Evolutionary conservation across 768 basidiomycete species (phyloP).

Genomic region (Podaxis sp.): DNA sequence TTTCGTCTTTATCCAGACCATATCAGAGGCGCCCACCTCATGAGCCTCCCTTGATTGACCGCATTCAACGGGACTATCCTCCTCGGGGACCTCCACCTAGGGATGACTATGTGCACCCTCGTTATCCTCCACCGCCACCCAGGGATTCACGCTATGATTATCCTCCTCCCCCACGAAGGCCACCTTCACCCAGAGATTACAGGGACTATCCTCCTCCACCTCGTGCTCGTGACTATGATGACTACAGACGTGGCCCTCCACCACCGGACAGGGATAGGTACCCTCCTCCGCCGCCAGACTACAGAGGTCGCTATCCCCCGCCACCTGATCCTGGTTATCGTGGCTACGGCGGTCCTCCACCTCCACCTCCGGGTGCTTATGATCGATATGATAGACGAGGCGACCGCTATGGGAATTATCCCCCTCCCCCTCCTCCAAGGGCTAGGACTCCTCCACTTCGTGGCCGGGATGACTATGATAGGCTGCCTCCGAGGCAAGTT

Average conservation of each 20-base stretch:
- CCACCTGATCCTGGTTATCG: slow-evolving; percentile 53
- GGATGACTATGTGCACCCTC: slow-evolving; percentile 53
- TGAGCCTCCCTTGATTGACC: slow-evolving; percentile 57
- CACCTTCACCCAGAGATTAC: slow-evolving; percentile 65
- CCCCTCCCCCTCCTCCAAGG: slow-evolving; percentile 47
- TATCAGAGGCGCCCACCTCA: slow-evolving; percentile 42
- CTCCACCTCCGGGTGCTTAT: slow-evolving; percentile 50
- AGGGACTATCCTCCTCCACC: slow-evolving; percentile 60
- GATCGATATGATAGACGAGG: slow-evolving; percentile 64
- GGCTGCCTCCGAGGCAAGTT: slow-evolving; percentile 55
- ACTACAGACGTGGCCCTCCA: slow-evolving; percentile 55
- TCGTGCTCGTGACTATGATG: slow-evolving; percentile 65
- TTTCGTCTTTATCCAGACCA: slow-evolving; percentile 22
- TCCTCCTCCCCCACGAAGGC: slow-evolving; percentile 53
- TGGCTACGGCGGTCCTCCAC: slow-evolving; percentile 47
- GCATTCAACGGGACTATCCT: slow-evolving; percentile 59
- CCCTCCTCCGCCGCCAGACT: slow-evolving; percentile 48
- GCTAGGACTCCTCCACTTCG: slow-evolving; percentile 57
- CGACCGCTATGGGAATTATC: slow-evolving; percentile 45
- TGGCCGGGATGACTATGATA: slow-evolving; percentile 64
- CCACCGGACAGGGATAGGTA: slow-evolving; percentile 53
- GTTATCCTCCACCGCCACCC: slow-evolving; percentile 33
- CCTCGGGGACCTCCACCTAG: slow-evolving; percentile 45
- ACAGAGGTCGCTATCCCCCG: slow-evolving; percentile 60
- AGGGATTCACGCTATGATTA: slow-evolving; percentile 67